Evolutionary conservation across 495 filamentous ascomycete genomes (phyloP).

Genomic region (Podospora pseudocomata): DNA sequence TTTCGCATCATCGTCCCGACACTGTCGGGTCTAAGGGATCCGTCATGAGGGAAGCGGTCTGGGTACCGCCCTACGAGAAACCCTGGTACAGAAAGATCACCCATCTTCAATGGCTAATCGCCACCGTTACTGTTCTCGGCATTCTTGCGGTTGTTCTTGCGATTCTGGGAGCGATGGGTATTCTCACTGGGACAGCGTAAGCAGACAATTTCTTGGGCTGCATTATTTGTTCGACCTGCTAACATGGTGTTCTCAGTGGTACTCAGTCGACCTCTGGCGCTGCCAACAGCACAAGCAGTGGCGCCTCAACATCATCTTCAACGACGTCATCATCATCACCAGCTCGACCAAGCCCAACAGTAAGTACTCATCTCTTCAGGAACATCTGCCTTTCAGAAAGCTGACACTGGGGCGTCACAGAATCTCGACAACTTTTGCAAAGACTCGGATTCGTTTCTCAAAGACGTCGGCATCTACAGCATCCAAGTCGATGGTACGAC

Average conservation of each 20-base stretch:
- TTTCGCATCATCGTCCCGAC: not conserved
- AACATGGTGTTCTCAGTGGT: conserved; percentile 14
- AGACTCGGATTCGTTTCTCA: conserved; percentile 20
- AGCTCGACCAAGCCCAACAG: conserved; percentile 12
- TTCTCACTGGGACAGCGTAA: conserved; percentile 17
- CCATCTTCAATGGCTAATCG: conserved; percentile 19
- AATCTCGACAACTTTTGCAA: conserved; percentile 14
- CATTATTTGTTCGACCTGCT: conserved; percentile 1
- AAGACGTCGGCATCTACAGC: not conserved
- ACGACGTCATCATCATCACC: conserved; percentile 11
- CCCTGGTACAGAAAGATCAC: conserved; percentile 30
- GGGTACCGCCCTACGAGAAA: conserved; percentile 18
- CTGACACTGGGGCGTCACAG: not conserved
- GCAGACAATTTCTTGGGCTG: not conserved
- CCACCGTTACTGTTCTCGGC: conserved; percentile 21
- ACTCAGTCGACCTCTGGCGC: not conserved
- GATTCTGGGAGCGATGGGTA: conserved; percentile 29
- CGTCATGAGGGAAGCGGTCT: conserved; percentile 15
- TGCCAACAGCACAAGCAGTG: not conserved
- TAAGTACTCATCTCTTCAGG: not conserved
- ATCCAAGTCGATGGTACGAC: not conserved
- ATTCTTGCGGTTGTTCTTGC: conserved; percentile 26
- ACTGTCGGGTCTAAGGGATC: conserved; percentile 17
- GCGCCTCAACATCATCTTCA: not conserved
- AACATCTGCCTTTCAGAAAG: not conserved